These are phyloP conservation scores for Urochloa ruziziensis DNA, from an alignment of 176 grass and related monocot species.

Conservation along the genomic window DNA sequence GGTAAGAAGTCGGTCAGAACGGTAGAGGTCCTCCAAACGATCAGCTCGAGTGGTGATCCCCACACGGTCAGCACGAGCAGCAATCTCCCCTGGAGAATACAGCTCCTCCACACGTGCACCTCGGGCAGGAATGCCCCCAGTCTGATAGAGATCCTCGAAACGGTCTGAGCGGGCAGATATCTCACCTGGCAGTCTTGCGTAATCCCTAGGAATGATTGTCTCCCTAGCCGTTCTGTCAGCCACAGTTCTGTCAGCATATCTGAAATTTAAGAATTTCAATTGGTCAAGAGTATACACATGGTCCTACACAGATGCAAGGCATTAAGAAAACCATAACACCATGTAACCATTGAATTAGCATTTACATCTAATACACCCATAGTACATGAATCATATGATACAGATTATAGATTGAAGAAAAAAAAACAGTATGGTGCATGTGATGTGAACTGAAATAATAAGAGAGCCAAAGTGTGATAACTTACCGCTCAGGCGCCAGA, in stretches of 20 bases:
- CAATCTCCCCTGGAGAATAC: constrained; percentile 31
- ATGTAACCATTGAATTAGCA: constrained; percentile 20
- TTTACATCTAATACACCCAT: neutral
- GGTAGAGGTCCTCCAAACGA: constrained; percentile 29
- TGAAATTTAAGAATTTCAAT: constrained; percentile 36
- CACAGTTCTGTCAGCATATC: constrained; percentile 40
- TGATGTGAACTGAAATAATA: constrained; percentile 16
- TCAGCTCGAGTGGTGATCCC: neutral
- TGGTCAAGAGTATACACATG: neutral
- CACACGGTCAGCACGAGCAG: constrained; percentile 23
- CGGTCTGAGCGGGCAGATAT: constrained; percentile 24
- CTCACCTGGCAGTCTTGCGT: constrained; percentile 18
- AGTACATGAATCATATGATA: neutral
- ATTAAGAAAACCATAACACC: neutral
- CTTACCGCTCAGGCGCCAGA: constrained; percentile 41
- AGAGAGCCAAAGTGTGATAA: neutral
- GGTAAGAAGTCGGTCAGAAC: constrained; percentile 11
- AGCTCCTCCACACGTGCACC: constrained; percentile 26
- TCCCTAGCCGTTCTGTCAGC: constrained; percentile 24
- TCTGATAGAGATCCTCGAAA: constrained; percentile 23
- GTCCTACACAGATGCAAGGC: neutral
- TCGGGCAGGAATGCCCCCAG: constrained; percentile 6
- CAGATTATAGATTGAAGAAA: neutral
- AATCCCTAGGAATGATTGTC: constrained; percentile 39
- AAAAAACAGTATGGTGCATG: neutral